Evolutionary conservation across 768 basidiomycete genomes (phyloP).

Genomic region (Russula emetica): DNA sequence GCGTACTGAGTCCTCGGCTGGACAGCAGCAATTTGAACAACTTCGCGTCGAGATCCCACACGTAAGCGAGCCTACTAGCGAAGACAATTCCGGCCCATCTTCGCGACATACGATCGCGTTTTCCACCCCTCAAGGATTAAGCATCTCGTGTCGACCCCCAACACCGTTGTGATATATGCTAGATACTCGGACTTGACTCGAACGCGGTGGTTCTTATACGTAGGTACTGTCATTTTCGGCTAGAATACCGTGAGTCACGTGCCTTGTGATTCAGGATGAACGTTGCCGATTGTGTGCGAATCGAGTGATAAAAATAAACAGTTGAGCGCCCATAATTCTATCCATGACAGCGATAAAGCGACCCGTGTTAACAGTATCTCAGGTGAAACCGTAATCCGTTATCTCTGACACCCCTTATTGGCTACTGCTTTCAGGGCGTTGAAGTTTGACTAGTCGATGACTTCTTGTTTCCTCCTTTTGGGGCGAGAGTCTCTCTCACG

Average conservation of each 20-base stretch:
- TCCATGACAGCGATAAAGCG: constrained; percentile 9
- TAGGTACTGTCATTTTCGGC: not conserved
- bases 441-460: not conserved
- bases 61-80: constrained; percentile 7
- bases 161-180: not conserved
- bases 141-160: not conserved
- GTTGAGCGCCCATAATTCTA: constrained; percentile 11
- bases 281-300: constrained; percentile 13
- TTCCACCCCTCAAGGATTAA: constrained; percentile 9
- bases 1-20: constrained; percentile 7
- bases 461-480: not conserved
- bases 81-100: constrained; percentile 10
- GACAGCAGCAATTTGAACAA: constrained; percentile 17
- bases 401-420: not conserved
- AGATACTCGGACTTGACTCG: not conserved
- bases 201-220: not conserved
- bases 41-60: constrained; percentile 5
- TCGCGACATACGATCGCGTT: constrained; percentile 16
- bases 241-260: not conserved
- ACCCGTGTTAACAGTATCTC: not conserved
- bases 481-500: not conserved
- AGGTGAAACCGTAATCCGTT: not conserved
- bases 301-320: not conserved
- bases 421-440: not conserved
- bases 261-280: not conserved